phyloP scores from a whole-genome alignment of 1,284 basidiomycete species.

The Cryptococcus maquisensis region DNA sequence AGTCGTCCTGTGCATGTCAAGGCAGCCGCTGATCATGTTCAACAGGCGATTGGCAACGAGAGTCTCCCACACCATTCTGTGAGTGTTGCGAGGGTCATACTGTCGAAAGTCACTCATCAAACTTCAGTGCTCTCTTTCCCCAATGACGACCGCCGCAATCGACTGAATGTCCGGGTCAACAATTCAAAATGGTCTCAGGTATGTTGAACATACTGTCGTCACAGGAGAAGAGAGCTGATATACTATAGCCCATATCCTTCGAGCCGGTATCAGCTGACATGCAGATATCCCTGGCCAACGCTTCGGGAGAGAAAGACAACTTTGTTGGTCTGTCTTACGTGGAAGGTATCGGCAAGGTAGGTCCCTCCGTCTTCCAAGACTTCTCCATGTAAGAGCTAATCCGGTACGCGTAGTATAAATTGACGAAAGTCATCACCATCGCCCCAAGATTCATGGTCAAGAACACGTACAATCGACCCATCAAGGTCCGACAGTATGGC shows the following conservation, averaged over 20 bases:
- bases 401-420: conserved; percentile 64
- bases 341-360: conserved; percentile 79
- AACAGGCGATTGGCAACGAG: conserved; percentile 54
- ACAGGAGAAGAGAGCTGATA: no score
- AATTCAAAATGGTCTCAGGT: conserved; percentile 81
- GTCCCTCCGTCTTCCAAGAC: conserved; percentile 3
- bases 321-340: conserved; percentile 88
- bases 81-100: conserved; percentile 39
- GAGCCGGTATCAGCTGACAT: conserved; percentile 90
- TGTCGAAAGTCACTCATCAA: not conserved
- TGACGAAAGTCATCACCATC: conserved; percentile 90
- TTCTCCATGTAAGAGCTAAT: not conserved
- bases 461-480: conserved; percentile 66
- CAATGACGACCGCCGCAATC: conserved; percentile 69
- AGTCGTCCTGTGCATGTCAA: conserved; percentile 2
- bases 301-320: conserved; percentile 69
- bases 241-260: conserved; percentile 65
- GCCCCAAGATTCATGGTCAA: conserved; percentile 86
- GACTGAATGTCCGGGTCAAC: conserved; percentile 78
- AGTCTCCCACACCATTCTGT: conserved; percentile 70
- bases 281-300: conserved; percentile 68
- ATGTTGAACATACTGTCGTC: conserved; percentile 31
- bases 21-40: conserved; percentile 24
- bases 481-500: conserved; percentile 83
- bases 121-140: conserved; percentile 79